Percentiles rank a stretch among this genome's conserved stretches.
Conservation (phyloP, 164 flowering plant species). For the Tetrastigma voinierianum region DNA sequence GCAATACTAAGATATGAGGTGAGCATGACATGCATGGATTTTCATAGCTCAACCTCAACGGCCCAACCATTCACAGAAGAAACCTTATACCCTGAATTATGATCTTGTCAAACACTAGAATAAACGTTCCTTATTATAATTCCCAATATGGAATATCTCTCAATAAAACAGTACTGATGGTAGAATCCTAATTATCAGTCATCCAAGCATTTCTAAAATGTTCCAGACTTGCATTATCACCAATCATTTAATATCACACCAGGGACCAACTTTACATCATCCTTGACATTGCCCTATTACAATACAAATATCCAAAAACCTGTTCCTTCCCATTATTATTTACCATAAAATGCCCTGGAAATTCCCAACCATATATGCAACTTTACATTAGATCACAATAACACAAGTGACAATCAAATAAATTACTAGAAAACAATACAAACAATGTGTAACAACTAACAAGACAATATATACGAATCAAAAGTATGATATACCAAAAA, state of each 20-base stretch:
- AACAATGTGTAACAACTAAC: neutral
- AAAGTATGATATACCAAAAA: neutral
- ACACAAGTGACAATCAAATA: neutral
- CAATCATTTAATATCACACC: neutral
- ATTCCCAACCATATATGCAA: too few species aligned
- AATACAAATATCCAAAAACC: neutral
- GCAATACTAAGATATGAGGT: neutral
- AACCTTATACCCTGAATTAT: neutral
- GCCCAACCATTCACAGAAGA: neutral
- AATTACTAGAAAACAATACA: too few species aligned
- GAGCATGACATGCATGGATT: slow-evolving; percentile 11
- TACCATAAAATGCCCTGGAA: too few species aligned
- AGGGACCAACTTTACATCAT: neutral
- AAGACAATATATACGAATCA: neutral
- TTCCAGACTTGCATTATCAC: neutral
- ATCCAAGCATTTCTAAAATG: neutral
- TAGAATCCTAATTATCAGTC: neutral
- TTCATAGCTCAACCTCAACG: slow-evolving; percentile 7
- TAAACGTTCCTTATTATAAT: neutral
- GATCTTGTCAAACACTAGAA: neutral
- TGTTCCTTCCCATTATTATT: too few species aligned
- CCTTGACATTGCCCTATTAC: neutral
- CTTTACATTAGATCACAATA: neutral
- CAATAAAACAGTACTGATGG: neutral
- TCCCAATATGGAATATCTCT: neutral